Conservation (phyloP, 371 early-diverging fungal genomes). For the Circinella umbellata region DNA sequence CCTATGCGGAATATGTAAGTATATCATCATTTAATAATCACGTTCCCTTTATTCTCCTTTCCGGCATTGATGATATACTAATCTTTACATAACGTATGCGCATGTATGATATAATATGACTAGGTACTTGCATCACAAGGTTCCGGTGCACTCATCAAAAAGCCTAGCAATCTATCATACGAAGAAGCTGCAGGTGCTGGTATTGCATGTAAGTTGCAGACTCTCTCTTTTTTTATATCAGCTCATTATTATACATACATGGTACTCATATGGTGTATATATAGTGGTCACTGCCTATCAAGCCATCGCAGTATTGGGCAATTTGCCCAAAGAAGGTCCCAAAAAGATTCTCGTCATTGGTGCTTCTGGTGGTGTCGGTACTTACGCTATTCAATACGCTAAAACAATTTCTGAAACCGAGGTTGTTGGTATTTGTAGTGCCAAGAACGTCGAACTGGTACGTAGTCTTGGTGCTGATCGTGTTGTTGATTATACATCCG, state of each 20-base stretch:
- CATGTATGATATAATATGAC: not conserved
- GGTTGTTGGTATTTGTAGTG: constrained; percentile 69
- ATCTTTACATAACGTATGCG: not conserved
- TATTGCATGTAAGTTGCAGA: constrained; percentile 22
- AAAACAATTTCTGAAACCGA: constrained; percentile 58
- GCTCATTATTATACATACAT: not conserved
- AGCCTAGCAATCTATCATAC: constrained; percentile 50
- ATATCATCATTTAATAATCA: not conserved
- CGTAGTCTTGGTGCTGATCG: constrained; percentile 62
- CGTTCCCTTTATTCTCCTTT: not conserved
- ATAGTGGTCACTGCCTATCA: constrained; percentile 45
- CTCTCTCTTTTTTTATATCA: not conserved
- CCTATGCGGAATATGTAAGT: constrained; percentile 54
- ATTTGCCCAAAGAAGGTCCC: constrained; percentile 10
- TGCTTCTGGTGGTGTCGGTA: constrained; percentile 66
- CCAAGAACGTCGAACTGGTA: constrained; percentile 53
- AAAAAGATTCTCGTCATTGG: constrained; percentile 53
- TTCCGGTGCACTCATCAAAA: constrained; percentile 42
- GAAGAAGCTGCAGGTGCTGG: constrained; percentile 55
- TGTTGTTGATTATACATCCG: constrained; percentile 59
- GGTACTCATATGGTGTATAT: not conserved
- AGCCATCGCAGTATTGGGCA: constrained; percentile 31
- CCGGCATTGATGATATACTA: not conserved
- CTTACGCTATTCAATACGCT: constrained; percentile 67
- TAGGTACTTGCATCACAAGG: constrained; percentile 19